Conservation (phyloP, 2,329 filamentous ascomycete genomes). For the Colletotrichum gloeosporioides region DNA sequence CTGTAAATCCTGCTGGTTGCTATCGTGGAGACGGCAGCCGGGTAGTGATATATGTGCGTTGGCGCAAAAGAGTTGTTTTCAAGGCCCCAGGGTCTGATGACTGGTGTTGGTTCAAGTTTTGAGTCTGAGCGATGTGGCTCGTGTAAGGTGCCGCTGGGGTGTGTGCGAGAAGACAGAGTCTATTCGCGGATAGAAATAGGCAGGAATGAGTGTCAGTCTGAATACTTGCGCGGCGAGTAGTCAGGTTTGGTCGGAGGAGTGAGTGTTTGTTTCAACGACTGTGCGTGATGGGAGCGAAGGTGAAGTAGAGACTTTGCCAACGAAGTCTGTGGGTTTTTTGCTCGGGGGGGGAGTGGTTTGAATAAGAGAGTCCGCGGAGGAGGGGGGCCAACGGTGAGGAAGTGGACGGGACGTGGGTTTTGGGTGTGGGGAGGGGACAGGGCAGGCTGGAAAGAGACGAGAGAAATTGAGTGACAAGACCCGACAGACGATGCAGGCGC, state of each 20-base stretch:
- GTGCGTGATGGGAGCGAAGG: conserved; percentile 9
- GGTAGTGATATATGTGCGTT: conserved; percentile 8
- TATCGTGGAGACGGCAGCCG: not conserved
- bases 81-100: not conserved
- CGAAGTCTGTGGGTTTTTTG: conserved; percentile 48
- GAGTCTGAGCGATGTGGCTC: conserved; percentile 4
- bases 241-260: conserved; percentile 32
- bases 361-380: conserved; percentile 15
- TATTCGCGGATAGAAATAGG: conserved; percentile 20
- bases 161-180: conserved; percentile 26
- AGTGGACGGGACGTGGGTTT: conserved; percentile 9
- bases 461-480: not conserved
- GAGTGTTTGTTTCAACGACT: conserved; percentile 21
- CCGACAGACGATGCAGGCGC: conserved; percentile 4
- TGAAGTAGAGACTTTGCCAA: conserved; percentile 57
- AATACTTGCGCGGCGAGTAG: conserved; percentile 34
- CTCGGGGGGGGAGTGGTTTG: conserved; percentile 6
- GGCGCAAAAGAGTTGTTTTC: not conserved
- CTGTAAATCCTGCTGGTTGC: not conserved
- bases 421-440: conserved; percentile 10
- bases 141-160: not conserved
- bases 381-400: not conserved
- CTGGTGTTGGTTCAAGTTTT: not conserved
- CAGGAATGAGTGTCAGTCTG: conserved; percentile 23
- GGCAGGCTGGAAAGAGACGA: not conserved